Conservation (phyloP, 2,329 filamentous ascomycete genomes). For the Ascocoryne sarcoides region DNA sequence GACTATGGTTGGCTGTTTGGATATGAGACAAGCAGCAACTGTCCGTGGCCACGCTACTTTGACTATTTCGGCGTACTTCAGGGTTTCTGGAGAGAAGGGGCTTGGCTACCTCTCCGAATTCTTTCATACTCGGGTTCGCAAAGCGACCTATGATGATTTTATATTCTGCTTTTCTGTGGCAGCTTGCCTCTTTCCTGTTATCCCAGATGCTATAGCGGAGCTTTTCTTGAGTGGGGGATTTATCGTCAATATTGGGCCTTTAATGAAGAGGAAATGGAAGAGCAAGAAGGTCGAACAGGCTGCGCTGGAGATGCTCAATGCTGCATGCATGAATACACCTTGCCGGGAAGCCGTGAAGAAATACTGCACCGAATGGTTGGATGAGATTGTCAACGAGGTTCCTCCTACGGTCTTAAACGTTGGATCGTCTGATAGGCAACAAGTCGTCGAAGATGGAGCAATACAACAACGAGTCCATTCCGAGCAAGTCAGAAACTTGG, state of each 20-base stretch:
- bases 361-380: constrained; percentile 79
- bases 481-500: constrained; percentile 52
- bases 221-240: constrained; percentile 89
- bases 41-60: constrained; percentile 76
- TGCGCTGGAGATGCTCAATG: constrained; percentile 81
- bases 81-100: constrained; percentile 64
- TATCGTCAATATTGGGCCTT: constrained; percentile 62
- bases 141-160: constrained; percentile 77
- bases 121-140: constrained; percentile 61
- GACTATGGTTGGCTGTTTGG: constrained; percentile 76
- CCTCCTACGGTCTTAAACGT: constrained; percentile 41
- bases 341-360: constrained; percentile 80
- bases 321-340: constrained; percentile 74
- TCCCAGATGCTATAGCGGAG: constrained; percentile 62
- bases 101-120: constrained; percentile 63
- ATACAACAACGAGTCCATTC: constrained; percentile 39
- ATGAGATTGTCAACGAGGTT: constrained; percentile 70
- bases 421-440: constrained; percentile 15
- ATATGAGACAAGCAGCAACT: constrained; percentile 66
- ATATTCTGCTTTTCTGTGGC: constrained; percentile 92
- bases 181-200: constrained; percentile 76
- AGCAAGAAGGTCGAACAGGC: constrained; percentile 79
- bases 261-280: constrained; percentile 75
- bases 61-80: constrained; percentile 74
- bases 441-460: constrained; percentile 23